phyloP scores from a whole-genome alignment of 1,284 basidiomycete species.

The Jaminaea rosea region DNA sequence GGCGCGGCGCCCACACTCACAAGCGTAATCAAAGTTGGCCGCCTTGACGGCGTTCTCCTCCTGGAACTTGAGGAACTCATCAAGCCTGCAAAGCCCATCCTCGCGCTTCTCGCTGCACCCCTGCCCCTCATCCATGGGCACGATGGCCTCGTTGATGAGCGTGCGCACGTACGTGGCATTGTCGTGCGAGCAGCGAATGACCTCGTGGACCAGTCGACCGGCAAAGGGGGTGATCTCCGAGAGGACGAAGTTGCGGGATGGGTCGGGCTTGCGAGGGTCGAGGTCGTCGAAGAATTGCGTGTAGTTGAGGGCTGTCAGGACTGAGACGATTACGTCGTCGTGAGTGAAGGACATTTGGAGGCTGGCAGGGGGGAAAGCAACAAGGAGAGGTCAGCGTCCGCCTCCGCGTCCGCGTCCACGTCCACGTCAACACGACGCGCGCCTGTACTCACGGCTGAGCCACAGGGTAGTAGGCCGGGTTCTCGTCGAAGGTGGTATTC shows the following conservation, averaged over 20 bases:
- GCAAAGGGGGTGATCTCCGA: conserved; percentile 30
- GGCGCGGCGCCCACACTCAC: no score
- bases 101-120: background rate
- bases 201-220: conserved; percentile 24
- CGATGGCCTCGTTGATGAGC: conserved; percentile 78
- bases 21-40: conserved; percentile 33
- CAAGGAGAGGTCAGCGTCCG: no score
- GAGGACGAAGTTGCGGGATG: conserved; percentile 20
- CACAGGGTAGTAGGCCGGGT: conserved; percentile 31
- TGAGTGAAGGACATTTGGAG: conserved; percentile 42
- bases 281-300: conserved; percentile 30
- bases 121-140: conserved; percentile 50
- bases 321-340: conserved; percentile 31
- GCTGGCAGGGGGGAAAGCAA: no score
- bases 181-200: conserved; percentile 18
- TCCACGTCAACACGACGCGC: background rate
- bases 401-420: background rate
- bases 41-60: conserved; percentile 20
- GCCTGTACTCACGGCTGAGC: conserved; percentile 28
- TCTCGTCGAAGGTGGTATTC: conserved; percentile 32
- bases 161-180: conserved; percentile 58
- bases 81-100: conserved; percentile 60
- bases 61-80: conserved; percentile 58
- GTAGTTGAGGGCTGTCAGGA: conserved; percentile 38
- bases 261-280: conserved; percentile 8